Evolutionary conservation across 1,139 yeast genomes (phyloP), one percentile per base, ranked within the genome.

Genomic region (Geotrichum fermentans): DNA sequence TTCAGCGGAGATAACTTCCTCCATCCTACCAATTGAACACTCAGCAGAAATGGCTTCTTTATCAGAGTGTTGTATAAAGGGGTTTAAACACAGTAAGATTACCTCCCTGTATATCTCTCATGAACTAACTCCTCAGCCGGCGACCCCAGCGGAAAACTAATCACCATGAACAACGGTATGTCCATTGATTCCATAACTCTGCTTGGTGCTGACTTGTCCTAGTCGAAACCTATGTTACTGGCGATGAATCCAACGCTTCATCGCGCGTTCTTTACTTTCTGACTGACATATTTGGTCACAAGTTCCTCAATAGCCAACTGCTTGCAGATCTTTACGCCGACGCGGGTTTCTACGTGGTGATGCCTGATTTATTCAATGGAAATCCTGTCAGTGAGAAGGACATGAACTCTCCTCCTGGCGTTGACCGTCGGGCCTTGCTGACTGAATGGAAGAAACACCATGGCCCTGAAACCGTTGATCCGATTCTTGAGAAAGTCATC

Each of bases 281-380:
- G 39, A 75, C 94, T 44, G 96, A 88, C 63, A 70, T 88, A 47
- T 78, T 64, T 55, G 96, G 96, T 41, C 68, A 76, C 62, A 68
- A 70, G 43, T 73, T 73, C 61, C 70, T 69, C 63, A 88, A 88
- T 65, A 69, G 69, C 29, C 68, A 71, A 59, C 69, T 82, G 55
- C 62, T 84, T 55, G 96, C 96, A 26, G 96, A 88, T 64, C 72
- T 75, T 49, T 73, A 83, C 52, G 83, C 92, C 43, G 66, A 67
- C 43, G 24, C 17, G 4, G 82, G 82, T 30, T 85, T 74, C 69
- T 75, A 73, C 38, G 92, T 84, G 0, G 69, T 83, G 49, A 69
- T 83, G 40, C 95, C 95, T 13, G 96, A 88, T 63, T 73, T 86
- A 52, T 73, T 86, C 56, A 63, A 75, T 29, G 79, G 78, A 33